Conservation (phyloP, 176 grass and related monocot genomes). For the Triticum timopheevii region DNA sequence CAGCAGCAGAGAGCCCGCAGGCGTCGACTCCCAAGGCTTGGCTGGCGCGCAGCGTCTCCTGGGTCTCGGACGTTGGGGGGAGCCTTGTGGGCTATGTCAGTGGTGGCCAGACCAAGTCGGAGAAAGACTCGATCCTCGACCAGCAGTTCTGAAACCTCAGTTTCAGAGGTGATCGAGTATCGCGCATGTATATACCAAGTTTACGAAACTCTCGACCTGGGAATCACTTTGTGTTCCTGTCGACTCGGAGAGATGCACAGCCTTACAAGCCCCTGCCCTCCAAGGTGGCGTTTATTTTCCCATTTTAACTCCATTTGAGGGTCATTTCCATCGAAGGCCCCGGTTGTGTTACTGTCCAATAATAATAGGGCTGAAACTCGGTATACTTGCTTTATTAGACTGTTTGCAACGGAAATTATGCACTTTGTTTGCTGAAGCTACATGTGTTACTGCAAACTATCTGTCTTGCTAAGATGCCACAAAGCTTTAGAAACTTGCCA, state of each 20-base stretch:
- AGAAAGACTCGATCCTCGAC: slow-evolving; percentile 62
- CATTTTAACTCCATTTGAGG: neutral
- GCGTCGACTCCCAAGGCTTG: slow-evolving; percentile 50
- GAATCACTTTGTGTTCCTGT: slow-evolving; percentile 10
- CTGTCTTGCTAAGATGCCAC: neutral
- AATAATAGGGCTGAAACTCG: slow-evolving; percentile 44
- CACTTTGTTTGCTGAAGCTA: neutral
- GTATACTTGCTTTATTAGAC: neutral
- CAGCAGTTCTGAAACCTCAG: slow-evolving; percentile 45
- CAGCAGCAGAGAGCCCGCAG: slow-evolving; percentile 41
- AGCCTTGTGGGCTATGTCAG: slow-evolving; percentile 54
- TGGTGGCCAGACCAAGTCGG: slow-evolving; percentile 34
- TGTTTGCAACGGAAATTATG: neutral
- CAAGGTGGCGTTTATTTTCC: neutral
- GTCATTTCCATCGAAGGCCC: neutral
- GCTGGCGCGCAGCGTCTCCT: slow-evolving; percentile 63
- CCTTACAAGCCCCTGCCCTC: neutral
- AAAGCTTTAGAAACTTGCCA: neutral
- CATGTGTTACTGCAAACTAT: neutral
- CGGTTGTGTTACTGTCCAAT: slow-evolving; percentile 14
- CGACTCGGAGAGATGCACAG: neutral
- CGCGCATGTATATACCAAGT: slow-evolving; percentile 29
- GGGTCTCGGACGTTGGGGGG: slow-evolving; percentile 60
- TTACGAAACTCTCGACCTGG: neutral
- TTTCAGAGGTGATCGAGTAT: neutral